Evolutionary conservation across 1,284 basidiomycete genomes (phyloP).

Genomic region (Austroboletus novae-zelandiae): DNA sequence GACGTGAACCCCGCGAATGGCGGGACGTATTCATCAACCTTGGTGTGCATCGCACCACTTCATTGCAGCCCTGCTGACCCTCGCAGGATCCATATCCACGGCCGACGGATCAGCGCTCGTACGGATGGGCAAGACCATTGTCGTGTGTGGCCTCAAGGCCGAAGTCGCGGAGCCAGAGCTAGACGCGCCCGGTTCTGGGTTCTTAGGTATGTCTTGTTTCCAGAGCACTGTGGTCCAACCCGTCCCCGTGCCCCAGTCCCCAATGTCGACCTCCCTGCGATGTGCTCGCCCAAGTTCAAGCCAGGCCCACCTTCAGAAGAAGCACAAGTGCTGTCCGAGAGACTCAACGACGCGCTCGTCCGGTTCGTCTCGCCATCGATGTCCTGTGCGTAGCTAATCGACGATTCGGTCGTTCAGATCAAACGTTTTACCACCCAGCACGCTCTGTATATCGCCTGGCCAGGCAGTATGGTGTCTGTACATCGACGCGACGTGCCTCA

Average conservation of each 20-base stretch:
- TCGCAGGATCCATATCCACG: conserved; percentile 66
- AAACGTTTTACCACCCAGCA: too few relatives aligned
- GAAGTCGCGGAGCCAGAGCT: conserved; percentile 88
- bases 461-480: too few relatives aligned
- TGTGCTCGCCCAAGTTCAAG: too few relatives aligned
- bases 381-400: too few relatives aligned
- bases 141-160: conserved; percentile 94
- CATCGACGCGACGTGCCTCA: too few relatives aligned
- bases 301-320: too few relatives aligned
- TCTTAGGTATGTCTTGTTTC: conserved; percentile 57
- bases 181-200: conserved; percentile 72
- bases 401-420: too few relatives aligned
- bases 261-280: conserved; percentile 89
- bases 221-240: background rate
- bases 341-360: too few relatives aligned
- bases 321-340: conserved; percentile 88
- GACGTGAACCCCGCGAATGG: too few relatives aligned
- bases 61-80: background rate
- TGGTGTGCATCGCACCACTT: conserved; percentile 42
- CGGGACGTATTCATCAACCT: conserved; percentile 49
- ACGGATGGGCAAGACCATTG: conserved; percentile 84
- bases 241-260: conserved; percentile 52
- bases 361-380: too few relatives aligned
- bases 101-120: conserved; percentile 87
- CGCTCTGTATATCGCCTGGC: too few relatives aligned